A percentile compares a stretch with the other conserved stretches of the same genome.
Evolutionary conservation across 768 basidiomycete genomes (phyloP).

Genomic region (Mycena vitilis): DNA sequence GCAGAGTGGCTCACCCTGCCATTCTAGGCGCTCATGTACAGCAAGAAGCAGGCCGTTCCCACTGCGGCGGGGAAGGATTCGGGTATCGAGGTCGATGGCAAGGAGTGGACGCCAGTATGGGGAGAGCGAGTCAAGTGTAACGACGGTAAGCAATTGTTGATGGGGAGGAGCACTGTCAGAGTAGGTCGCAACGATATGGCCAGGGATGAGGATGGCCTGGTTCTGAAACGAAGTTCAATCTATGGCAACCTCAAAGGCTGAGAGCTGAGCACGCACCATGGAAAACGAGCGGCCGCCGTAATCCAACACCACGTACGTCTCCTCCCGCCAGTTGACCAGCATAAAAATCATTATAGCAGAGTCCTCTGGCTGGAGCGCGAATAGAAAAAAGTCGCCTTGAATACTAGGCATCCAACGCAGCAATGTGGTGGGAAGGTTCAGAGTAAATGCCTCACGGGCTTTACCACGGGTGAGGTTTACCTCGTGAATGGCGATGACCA

Average conservation of each 20-base stretch:
- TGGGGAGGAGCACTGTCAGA: background rate
- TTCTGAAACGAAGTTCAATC: too few species aligned
- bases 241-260: background rate
- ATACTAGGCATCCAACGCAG: background rate
- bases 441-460: too few species aligned
- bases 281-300: background rate
- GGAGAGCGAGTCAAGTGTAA: background rate
- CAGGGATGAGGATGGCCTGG: background rate
- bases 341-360: background rate
- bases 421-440: background rate
- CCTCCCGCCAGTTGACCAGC: background rate
- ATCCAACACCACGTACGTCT: background rate
- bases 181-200: background rate
- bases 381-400: background rate
- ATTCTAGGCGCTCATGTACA: background rate
- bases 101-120: background rate
- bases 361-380: background rate
- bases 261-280: background rate
- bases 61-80: background rate
- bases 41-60: background rate
- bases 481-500: too few species aligned
- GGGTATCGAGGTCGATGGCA: background rate
- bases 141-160: background rate
- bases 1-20: background rate
- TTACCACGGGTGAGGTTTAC: too few species aligned